These are phyloP conservation scores for Capsicum pubescens DNA, from an alignment of 257 asterid species.

Conservation along the genomic window DNA sequence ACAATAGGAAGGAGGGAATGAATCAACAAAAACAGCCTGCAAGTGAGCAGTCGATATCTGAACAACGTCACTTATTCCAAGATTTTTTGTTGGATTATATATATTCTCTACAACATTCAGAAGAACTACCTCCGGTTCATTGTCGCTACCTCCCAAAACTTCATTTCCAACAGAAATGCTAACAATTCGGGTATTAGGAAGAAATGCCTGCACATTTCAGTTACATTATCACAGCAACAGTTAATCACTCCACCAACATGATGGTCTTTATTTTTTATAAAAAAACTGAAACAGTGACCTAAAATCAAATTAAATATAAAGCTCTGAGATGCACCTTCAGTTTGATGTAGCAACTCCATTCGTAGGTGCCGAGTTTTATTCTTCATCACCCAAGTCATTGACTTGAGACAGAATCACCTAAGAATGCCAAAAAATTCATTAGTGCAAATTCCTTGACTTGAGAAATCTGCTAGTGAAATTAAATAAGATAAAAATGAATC, in stretches of 20 bases:
- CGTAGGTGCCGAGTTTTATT: conserved; percentile 65
- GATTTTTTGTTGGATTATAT: conserved; percentile 67
- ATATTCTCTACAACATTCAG: conserved; percentile 76
- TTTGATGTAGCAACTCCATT: conserved; percentile 75
- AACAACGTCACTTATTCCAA: conserved; percentile 55
- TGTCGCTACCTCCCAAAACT: conserved; percentile 62
- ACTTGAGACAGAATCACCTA: conserved; percentile 81
- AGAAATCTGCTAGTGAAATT: not conserved
- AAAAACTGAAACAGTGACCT: not conserved
- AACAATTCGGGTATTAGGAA: conserved; percentile 80
- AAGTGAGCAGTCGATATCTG: conserved; percentile 91
- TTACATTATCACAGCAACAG: not conserved
- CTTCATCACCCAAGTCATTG: conserved; percentile 98
- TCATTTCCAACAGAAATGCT: conserved; percentile 94
- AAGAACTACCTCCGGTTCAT: conserved; percentile 56
- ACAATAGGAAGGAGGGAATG: conserved; percentile 94
- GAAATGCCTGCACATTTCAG: conserved; percentile 49
- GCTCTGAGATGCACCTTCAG: conserved; percentile 65
- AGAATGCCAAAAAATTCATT: conserved; percentile 29
- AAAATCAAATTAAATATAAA: conserved; percentile 17
- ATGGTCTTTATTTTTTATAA: not conserved
- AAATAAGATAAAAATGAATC: conserved; percentile 16
- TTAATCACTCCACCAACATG: not conserved
- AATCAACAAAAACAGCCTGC: conserved; percentile 67
- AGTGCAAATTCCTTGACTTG: conserved; percentile 23